phyloP scores from a whole-genome alignment of 331 rosid genomes.

The Prunus yedoensis region DNA sequence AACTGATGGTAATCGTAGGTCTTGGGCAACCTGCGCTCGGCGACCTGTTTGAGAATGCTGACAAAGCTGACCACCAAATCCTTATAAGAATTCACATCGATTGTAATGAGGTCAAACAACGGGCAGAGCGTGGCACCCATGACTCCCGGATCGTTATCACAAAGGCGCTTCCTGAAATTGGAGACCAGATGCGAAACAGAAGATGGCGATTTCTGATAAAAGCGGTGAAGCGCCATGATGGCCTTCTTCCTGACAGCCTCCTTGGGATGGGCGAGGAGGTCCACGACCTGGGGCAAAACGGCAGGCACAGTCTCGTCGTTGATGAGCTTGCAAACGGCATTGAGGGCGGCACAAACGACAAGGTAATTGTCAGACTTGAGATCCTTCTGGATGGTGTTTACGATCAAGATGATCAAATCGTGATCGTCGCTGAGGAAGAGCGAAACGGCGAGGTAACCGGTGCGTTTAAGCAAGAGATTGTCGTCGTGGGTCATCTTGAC shows the following conservation, averaged over 20 bases:
- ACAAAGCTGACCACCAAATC: constrained; percentile 80
- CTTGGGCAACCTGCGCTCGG: constrained; percentile 81
- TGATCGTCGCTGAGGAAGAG: constrained; percentile 74
- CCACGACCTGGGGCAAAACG: constrained; percentile 75
- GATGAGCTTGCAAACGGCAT: constrained; percentile 75
- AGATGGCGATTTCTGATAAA: constrained; percentile 66
- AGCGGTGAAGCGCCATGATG: constrained; percentile 85
- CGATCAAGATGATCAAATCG: constrained; percentile 83
- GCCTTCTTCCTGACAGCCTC: constrained; percentile 85
- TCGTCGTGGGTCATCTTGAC: constrained; percentile 88
- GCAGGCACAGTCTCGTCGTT: constrained; percentile 92
- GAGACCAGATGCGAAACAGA: constrained; percentile 66
- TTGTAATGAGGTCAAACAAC: constrained; percentile 56
- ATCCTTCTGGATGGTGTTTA: constrained; percentile 90
- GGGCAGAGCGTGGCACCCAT: constrained; percentile 90
- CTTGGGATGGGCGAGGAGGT: constrained; percentile 58
- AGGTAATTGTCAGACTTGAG: constrained; percentile 74
- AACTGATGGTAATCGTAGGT: constrained; percentile 78
- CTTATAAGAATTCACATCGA: constrained; percentile 58
- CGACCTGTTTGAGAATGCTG: constrained; percentile 79
- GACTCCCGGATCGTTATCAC: constrained; percentile 86
- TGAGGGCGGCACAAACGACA: constrained; percentile 76
- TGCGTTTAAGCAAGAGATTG: constrained; percentile 62
- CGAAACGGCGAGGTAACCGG: constrained; percentile 87
- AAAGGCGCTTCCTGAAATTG: constrained; percentile 64